Evolutionary conservation across 257 asterid genomes (phyloP).

Genomic region (Plantago major): DNA sequence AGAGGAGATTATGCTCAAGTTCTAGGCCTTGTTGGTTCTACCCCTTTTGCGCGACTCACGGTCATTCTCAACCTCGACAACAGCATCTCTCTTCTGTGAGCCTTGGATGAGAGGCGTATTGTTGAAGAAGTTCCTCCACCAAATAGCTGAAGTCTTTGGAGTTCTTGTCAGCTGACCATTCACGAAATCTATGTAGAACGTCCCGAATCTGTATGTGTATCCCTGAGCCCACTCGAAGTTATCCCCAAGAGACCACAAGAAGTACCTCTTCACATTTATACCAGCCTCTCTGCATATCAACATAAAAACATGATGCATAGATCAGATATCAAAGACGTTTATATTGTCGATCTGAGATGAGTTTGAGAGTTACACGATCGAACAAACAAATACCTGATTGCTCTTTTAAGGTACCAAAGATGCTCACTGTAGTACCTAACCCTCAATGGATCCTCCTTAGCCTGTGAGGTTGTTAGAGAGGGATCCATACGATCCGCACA

Average conservation of each 20-base stretch:
- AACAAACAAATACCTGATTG: not conserved
- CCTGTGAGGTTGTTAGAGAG: not conserved
- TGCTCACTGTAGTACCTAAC: slow-evolving; percentile 10
- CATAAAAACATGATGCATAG: not conserved
- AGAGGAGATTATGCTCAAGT: no score
- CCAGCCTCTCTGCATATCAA: slow-evolving; percentile 5
- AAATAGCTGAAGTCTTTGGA: slow-evolving; percentile 6
- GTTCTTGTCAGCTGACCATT: not conserved
- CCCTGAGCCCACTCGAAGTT: slow-evolving; percentile 14
- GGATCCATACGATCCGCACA: slow-evolving; percentile 6
- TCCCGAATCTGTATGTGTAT: slow-evolving; percentile 7
- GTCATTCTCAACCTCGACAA: not conserved
- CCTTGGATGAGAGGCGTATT: not conserved
- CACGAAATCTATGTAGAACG: not conserved
- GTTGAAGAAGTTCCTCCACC: slow-evolving; percentile 9
- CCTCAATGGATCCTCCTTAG: not conserved
- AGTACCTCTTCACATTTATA: slow-evolving; percentile 13
- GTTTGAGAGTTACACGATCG: not conserved
- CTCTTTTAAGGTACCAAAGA: slow-evolving; percentile 11
- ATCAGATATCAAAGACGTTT: not conserved
- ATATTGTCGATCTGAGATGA: not conserved
- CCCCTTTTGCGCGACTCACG: not conserved
- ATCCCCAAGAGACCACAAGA: slow-evolving; percentile 14
- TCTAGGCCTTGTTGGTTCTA: no score
- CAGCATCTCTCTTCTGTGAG: not conserved